Base-by-base conservation (phyloP, 805 yeast genomes). In the Candida broadrunensis region DNA sequence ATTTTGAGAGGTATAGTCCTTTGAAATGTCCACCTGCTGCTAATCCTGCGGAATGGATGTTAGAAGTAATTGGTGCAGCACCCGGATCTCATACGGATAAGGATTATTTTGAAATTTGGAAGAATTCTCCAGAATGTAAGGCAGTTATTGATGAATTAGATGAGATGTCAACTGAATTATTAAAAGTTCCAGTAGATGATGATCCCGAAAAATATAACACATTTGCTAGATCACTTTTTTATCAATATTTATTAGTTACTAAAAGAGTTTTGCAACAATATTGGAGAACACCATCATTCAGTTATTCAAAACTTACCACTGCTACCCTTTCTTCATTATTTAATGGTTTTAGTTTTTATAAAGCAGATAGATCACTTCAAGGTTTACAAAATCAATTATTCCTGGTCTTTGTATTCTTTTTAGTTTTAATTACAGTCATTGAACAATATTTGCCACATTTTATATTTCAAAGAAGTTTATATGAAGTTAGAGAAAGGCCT, bases 401-500 rank as follows among this genome's bases (percentile, higher is more conserved):
- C 51, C 71, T 89, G 2, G 56, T 83, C 33, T 86, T 86, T 67
- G 82, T 85, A 88, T 75, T 80, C 52, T 56, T 78, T 31, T 71
- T 78, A 50, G 66, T 75, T 37, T 71, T 80, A 63, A 72, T 73
- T 48, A 80, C 85, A 18, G 53, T 81, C 50, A 55, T 80, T 37
- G 78, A 81, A 48, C 89, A 84, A 58, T 71, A 77, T 64, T 61
- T 82, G 48, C 88, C 89, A 15, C 58, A 48, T 36, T 60, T 45
- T 56, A 76, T 80, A 29, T 48, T 63, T 25, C 88, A 81, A 56
- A 75, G 90, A 63, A 77, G 77, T 48, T 60, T 83, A 30, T 83
- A 82, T 51, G 89, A 84, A 58, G 85, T 77, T 26, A 76, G 89
- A 59, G 89, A 84, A 55, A 72, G 85, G 41, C 87, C 88, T 9